Conservation (phyloP, 2,329 filamentous ascomycete species). For the Epichloe amarillans region DNA sequence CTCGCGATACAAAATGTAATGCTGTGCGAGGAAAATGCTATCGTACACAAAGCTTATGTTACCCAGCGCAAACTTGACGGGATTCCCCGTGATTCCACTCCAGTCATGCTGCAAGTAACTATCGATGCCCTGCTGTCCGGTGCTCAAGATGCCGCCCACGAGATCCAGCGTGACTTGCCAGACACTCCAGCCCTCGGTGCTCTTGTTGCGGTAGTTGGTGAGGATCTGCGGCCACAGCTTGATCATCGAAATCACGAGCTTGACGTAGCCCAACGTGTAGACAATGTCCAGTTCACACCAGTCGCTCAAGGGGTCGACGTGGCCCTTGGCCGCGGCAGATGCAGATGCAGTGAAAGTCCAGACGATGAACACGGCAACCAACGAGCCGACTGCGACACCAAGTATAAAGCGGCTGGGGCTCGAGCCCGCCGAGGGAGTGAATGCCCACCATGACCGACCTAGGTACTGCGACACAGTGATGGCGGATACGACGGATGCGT, state of each 20-base stretch:
- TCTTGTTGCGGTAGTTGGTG: constrained; percentile 72
- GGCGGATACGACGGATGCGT: constrained; percentile 60
- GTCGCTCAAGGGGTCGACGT: constrained; percentile 24
- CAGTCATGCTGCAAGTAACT: constrained; percentile 75
- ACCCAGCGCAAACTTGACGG: constrained; percentile 75
- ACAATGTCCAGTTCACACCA: constrained; percentile 53
- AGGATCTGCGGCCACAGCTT: constrained; percentile 87
- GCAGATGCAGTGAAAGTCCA: constrained; percentile 35
- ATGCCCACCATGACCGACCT: constrained; percentile 63
- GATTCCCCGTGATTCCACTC: constrained; percentile 83
- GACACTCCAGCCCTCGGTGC: constrained; percentile 82
- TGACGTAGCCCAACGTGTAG: constrained; percentile 70
- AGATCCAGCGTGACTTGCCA: constrained; percentile 74
- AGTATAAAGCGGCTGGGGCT: constrained; percentile 48
- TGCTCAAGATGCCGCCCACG: constrained; percentile 64
- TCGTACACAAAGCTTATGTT: constrained; percentile 84
- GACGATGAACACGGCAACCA: constrained; percentile 43
- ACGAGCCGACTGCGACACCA: constrained; percentile 55
- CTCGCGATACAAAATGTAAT: constrained; percentile 61
- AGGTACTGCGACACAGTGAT: constrained; percentile 71
- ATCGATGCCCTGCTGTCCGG: constrained; percentile 73
- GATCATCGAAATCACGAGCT: constrained; percentile 74
- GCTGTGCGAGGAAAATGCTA: constrained; percentile 72
- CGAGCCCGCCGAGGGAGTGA: constrained; percentile 44
- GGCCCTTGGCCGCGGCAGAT: constrained; percentile 17